Conservation (phyloP, 805 yeast species). For the Trichomonascus vanleenenianus region DNA sequence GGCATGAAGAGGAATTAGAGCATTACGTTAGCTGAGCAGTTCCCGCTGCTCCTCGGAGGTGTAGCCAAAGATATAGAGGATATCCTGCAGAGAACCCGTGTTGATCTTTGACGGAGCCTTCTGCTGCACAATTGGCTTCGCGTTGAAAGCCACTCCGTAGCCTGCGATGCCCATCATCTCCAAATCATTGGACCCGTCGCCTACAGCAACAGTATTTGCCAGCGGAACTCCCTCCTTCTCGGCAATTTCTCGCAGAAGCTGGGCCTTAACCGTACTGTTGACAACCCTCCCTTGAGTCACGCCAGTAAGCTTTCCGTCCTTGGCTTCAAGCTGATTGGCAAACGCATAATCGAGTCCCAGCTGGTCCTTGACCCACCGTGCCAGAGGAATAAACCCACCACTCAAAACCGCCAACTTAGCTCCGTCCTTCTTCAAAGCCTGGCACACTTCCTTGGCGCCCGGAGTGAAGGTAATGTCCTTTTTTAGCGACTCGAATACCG, state of each 20-base stretch:
- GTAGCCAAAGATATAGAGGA: constrained; percentile 69
- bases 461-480: constrained; percentile 65
- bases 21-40: too few relatives aligned
- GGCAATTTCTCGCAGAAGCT: constrained; percentile 46
- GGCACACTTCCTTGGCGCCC: constrained; percentile 71
- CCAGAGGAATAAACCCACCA: constrained; percentile 92
- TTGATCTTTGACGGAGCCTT: constrained; percentile 80
- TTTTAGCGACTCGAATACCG: constrained; percentile 74
- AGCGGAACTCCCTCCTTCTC: constrained; percentile 24
- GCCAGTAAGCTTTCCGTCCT: constrained; percentile 56
- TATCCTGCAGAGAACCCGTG: constrained; percentile 61
- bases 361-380: constrained; percentile 58
- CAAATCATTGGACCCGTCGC: constrained; percentile 96
- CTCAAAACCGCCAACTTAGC: constrained; percentile 77
- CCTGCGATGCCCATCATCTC: constrained; percentile 90
- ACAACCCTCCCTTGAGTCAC: constrained; percentile 72
- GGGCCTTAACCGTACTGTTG: constrained; percentile 78
- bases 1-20: too few relatives aligned
- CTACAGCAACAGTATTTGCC: constrained; percentile 67
- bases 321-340: constrained; percentile 55
- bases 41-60: constrained; percentile 13
- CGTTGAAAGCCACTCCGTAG: constrained; percentile 94
- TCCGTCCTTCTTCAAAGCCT: constrained; percentile 52
- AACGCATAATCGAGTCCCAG: constrained; percentile 78
- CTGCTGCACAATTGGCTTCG: constrained; percentile 84